Conservation (phyloP, 495 filamentous ascomycete species). For the Cercophora scortea region DNA sequence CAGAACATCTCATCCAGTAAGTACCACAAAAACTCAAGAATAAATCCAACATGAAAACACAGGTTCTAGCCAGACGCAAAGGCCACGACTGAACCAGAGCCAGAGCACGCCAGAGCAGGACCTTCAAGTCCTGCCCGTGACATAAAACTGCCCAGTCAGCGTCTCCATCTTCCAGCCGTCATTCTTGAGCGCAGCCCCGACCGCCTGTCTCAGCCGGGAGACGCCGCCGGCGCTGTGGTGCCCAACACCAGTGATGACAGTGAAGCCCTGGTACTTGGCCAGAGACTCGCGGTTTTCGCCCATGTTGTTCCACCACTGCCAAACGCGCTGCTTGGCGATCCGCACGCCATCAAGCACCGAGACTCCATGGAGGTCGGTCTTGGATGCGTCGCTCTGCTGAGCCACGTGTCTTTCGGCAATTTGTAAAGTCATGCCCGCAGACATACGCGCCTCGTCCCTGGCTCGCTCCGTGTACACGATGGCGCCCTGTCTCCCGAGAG, state of each 20-base stretch:
- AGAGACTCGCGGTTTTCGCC: conserved; percentile 48
- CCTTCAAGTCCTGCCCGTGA: conserved; percentile 48
- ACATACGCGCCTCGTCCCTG: conserved; percentile 16
- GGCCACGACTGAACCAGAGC: too few relatives aligned
- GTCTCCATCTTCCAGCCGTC: conserved; percentile 81
- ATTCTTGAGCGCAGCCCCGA: conserved; percentile 61
- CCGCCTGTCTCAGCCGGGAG: conserved; percentile 69
- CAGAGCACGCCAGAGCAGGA: too few relatives aligned
- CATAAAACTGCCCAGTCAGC: conserved; percentile 53
- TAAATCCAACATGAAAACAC: not conserved
- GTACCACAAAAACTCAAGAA: not conserved
- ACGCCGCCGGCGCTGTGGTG: conserved; percentile 70
- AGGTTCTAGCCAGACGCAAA: too few relatives aligned
- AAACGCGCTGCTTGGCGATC: conserved; percentile 60
- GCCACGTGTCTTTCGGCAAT: conserved; percentile 55
- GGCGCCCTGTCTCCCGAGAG: conserved; percentile 30
- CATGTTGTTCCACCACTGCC: conserved; percentile 71
- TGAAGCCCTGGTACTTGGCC: conserved; percentile 42
- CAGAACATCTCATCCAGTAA: not conserved
- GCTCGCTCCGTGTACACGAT: conserved; percentile 29
- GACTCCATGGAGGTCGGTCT: conserved; percentile 79
- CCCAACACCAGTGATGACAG: conserved; percentile 75
- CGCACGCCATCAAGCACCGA: conserved; percentile 69
- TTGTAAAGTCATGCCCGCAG: conserved; percentile 13
- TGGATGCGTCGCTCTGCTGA: conserved; percentile 44